Conservation (phyloP, 1,139 yeast genomes). For the Tardiomyces digboiensis region DNA sequence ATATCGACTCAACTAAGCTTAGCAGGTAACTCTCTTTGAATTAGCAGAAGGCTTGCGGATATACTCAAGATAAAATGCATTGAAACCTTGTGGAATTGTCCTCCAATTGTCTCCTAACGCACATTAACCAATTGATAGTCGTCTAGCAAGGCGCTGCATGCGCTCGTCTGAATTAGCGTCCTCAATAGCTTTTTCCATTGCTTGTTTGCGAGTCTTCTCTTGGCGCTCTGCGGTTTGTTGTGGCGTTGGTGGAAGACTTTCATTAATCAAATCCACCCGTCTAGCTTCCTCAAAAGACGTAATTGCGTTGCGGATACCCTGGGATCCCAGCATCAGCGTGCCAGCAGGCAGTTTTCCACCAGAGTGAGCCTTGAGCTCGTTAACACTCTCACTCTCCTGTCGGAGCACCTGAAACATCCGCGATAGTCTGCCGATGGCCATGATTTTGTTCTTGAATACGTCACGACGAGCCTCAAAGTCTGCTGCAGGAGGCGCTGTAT, state of each 20-base stretch:
- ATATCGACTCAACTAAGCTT: no score
- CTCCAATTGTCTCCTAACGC: no score
- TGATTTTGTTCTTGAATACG: slow-evolving; percentile 76
- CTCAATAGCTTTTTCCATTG: slow-evolving; percentile 37
- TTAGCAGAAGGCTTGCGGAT: no score
- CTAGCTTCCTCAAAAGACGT: slow-evolving; percentile 78
- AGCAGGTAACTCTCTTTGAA: no score
- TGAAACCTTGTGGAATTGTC: no score
- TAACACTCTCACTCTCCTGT: slow-evolving; percentile 84
- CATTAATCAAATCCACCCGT: slow-evolving; percentile 73
- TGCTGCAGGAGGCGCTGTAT: background rate
- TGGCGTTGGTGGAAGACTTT: slow-evolving; percentile 77
- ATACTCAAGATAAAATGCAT: no score
- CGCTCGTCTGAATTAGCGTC: slow-evolving; percentile 29
- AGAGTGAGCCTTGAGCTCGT: slow-evolving; percentile 62
- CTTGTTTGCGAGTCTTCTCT: slow-evolving; percentile 33
- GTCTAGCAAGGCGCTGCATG: slow-evolving; percentile 25
- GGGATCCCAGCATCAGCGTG: slow-evolving; percentile 71
- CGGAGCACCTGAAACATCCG: slow-evolving; percentile 88
- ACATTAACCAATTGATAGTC: slow-evolving; percentile 17
- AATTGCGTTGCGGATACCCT: slow-evolving; percentile 66
- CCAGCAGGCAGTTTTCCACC: slow-evolving; percentile 81
- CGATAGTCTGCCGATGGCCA: slow-evolving; percentile 92
- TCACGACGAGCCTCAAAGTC: slow-evolving; percentile 35
- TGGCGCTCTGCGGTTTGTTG: slow-evolving; percentile 45